Evolutionary conservation across 192 early-diverging fungal species (phyloP).

Genomic region (Ambispora gerdemannii): DNA sequence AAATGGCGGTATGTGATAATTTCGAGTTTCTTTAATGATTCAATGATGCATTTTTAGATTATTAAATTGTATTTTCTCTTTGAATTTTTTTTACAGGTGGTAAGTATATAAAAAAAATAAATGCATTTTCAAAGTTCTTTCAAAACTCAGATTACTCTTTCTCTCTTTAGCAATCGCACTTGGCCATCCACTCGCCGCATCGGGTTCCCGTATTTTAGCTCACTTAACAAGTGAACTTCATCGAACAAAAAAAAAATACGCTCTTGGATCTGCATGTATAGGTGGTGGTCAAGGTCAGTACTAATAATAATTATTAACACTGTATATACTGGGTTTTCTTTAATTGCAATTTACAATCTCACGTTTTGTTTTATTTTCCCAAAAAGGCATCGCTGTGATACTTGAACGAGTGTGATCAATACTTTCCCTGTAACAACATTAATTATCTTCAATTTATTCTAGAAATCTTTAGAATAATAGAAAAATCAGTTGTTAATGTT

Average conservation of each 20-base stretch:
- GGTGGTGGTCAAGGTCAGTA: constrained; percentile 74
- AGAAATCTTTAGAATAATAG: too few relatives aligned
- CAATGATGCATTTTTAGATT: not conserved
- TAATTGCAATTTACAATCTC: not conserved
- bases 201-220: constrained; percentile 88
- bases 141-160: not conserved
- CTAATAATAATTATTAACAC: not conserved
- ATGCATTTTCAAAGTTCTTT: not conserved
- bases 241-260: constrained; percentile 79
- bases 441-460: too few relatives aligned
- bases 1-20: constrained; percentile 76
- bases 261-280: constrained; percentile 92
- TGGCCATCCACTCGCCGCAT: constrained; percentile 94
- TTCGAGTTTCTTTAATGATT: not conserved
- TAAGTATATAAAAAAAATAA: not conserved
- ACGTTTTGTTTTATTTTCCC: not conserved
- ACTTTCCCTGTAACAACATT: too few relatives aligned
- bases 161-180: constrained; percentile 66
- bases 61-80: not conserved
- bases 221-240: constrained; percentile 84
- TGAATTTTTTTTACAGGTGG: not conserved
- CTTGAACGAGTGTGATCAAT: too few relatives aligned
- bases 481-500: not conserved
- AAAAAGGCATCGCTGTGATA: not conserved
- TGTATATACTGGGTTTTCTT: not conserved